These are phyloP conservation scores for Calonectria pauciramosa DNA, from an alignment of 2,329 filamentous ascomycete species.

Conservation along the genomic window DNA sequence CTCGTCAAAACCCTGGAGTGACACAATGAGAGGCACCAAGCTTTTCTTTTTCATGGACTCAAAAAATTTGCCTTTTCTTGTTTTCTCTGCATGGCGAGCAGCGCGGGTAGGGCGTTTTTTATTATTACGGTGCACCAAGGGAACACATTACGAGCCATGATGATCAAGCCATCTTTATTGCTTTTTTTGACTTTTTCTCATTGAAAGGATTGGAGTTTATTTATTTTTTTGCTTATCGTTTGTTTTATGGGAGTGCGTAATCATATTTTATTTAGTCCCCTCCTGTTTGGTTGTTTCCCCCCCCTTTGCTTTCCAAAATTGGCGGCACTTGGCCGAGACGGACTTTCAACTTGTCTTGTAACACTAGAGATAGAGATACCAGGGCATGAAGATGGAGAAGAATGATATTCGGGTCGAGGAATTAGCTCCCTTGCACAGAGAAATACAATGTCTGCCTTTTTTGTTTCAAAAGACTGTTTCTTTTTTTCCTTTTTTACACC, in stretches of 20 bases:
- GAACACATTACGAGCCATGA: slow-evolving; percentile 37
- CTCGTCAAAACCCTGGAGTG: background rate
- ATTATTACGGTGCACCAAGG: slow-evolving; percentile 30
- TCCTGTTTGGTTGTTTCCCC: slow-evolving; percentile 5
- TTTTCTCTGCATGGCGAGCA: slow-evolving; percentile 39
- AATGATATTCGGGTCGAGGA: slow-evolving; percentile 20
- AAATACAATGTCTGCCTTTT: slow-evolving; percentile 25
- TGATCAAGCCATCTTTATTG: slow-evolving; percentile 30
- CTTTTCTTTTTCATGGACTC: background rate
- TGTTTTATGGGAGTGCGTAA: slow-evolving; percentile 18
- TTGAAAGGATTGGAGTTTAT: slow-evolving; percentile 27
- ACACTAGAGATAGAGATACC: slow-evolving; percentile 48
- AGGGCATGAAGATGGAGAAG: slow-evolving; percentile 34
- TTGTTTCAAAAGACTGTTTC: background rate
- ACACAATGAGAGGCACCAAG: background rate
- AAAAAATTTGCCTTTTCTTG: slow-evolving; percentile 18
- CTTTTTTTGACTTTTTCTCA: slow-evolving; percentile 14
- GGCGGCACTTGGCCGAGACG: slow-evolving; percentile 29
- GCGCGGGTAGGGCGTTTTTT: slow-evolving; percentile 25
- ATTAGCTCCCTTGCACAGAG: slow-evolving; percentile 18
- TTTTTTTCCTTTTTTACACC: background rate
- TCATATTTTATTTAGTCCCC: slow-evolving; percentile 16
- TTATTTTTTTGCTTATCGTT: background rate
- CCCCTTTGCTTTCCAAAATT: slow-evolving; percentile 32
- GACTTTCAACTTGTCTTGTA: slow-evolving; percentile 42